Evolutionary conservation across 225 moss, liverwort and hornwort genomes (phyloP).

Genomic region (Climacium dendroides): DNA sequence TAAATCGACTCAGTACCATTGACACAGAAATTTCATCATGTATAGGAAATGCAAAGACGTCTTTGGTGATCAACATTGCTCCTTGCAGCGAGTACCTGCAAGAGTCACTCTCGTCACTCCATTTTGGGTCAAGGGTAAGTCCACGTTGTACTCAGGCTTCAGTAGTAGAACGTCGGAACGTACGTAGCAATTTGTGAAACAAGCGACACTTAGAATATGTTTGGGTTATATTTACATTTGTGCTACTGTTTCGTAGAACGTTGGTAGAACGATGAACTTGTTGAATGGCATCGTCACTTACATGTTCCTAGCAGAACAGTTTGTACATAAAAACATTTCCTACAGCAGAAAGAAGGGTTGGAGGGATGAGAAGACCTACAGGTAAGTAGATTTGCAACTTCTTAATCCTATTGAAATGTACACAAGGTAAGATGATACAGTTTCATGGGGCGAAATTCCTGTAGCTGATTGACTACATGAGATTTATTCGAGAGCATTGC

Average conservation of each 20-base stretch:
- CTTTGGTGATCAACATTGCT: conserved; percentile 75
- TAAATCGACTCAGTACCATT: neutral
- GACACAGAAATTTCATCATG: neutral
- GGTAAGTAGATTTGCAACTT: neutral
- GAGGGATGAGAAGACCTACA: neutral
- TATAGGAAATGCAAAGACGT: conserved; percentile 85
- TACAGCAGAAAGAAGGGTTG: neutral
- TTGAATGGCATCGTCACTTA: neutral
- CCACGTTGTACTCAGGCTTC: neutral
- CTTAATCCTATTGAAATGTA: neutral
- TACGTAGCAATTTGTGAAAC: neutral
- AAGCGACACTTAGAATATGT: neutral
- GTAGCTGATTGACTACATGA: neutral
- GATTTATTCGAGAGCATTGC: neutral
- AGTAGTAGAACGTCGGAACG: too few relatives aligned
- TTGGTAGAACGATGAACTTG: neutral
- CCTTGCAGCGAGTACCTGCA: conserved; percentile 72
- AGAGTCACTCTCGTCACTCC: conserved; percentile 74
- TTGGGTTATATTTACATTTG: neutral
- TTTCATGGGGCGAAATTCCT: neutral
- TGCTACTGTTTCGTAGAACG: neutral
- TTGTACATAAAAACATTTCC: neutral
- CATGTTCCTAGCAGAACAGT: neutral
- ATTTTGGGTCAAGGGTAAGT: conserved; percentile 69
- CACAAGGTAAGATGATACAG: neutral